Percentiles rank a stretch among this genome's conserved stretches.
phyloP scores from a whole-genome alignment of 768 basidiomycete genomes.

The Boletus patriciae region DNA sequence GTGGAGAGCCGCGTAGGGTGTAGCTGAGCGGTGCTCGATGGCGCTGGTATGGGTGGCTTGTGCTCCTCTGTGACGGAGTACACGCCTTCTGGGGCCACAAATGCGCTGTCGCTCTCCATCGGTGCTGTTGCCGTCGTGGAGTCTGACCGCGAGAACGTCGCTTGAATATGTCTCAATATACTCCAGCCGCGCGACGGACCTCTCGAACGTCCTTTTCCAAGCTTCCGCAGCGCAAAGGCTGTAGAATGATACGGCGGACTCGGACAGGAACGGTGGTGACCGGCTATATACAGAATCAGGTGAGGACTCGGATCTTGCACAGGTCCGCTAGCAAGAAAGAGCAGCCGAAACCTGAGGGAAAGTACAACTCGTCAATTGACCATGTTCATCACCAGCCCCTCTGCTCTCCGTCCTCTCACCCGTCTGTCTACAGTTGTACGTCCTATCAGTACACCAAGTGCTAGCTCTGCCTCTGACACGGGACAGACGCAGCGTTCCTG shows the following conservation, averaged over 20 bases:
- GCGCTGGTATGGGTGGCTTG: constrained; percentile 56
- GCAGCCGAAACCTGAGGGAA: not conserved
- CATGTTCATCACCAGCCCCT: constrained; percentile 19
- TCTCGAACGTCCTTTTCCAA: not conserved
- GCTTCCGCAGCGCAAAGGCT: not conserved
- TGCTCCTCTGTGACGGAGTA: constrained; percentile 88
- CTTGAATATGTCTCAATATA: not conserved
- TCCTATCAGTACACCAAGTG: not conserved
- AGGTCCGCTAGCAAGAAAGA: not conserved
- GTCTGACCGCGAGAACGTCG: constrained; percentile 19
- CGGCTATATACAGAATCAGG: constrained; percentile 10
- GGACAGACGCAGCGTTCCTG: constrained; percentile 4
- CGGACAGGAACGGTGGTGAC: not conserved
- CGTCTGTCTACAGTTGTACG: constrained; percentile 22
- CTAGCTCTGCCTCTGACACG: not conserved
- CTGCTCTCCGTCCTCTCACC: constrained; percentile 18
- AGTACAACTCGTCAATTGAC: constrained; percentile 14
- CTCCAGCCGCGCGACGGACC: not conserved
- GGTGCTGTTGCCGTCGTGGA: constrained; percentile 1
- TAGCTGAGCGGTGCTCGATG: constrained; percentile 33
- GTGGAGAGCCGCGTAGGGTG: constrained; percentile 66
- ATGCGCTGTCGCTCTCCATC: constrained; percentile 84
- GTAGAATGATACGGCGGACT: not conserved
- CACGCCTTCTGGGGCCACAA: constrained; percentile 87
- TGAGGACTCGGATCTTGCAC: constrained; percentile 30